Percentiles rank a stretch among this genome's conserved stretches.
Evolutionary conservation across 1,284 basidiomycete species (phyloP).

Genomic region (Ganoderma boninense): DNA sequence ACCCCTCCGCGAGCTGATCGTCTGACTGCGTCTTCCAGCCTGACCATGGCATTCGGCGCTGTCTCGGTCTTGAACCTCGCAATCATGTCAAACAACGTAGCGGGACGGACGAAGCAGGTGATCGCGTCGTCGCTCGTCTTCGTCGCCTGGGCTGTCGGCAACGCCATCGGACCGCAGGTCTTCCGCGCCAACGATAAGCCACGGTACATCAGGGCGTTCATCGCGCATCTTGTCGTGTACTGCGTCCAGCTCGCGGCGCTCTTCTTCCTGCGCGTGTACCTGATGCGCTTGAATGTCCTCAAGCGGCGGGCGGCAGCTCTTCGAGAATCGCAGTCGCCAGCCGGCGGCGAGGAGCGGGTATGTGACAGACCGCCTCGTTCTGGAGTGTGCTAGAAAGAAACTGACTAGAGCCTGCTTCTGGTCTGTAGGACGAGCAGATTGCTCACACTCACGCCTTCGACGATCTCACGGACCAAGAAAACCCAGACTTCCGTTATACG

Average conservation of each 20-base stretch:
- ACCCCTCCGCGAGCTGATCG: neutral
- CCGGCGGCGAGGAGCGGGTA: slow-evolving; percentile 41
- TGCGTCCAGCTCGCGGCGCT: slow-evolving; percentile 54
- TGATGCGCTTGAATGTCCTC: slow-evolving; percentile 50
- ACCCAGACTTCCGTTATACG: slow-evolving; percentile 49
- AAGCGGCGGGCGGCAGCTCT: slow-evolving; percentile 50
- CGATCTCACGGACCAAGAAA: slow-evolving; percentile 58
- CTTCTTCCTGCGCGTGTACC: slow-evolving; percentile 47
- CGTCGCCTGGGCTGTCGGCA: slow-evolving; percentile 58
- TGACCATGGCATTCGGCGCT: slow-evolving; percentile 49
- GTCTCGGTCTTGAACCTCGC: slow-evolving; percentile 48
- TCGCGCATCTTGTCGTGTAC: slow-evolving; percentile 58
- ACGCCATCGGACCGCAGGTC: slow-evolving; percentile 59
- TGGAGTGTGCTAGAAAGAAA: neutral
- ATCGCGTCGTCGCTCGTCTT: slow-evolving; percentile 55
- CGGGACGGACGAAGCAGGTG: slow-evolving; percentile 57
- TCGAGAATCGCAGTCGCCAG: slow-evolving; percentile 31
- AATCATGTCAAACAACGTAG: slow-evolving; percentile 56
- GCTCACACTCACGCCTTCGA: slow-evolving; percentile 55
- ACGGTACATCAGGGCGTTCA: slow-evolving; percentile 57
- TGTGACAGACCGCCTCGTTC: neutral
- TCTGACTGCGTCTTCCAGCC: slow-evolving; percentile 36
- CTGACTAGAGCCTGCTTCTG: neutral
- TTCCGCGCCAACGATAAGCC: slow-evolving; percentile 57
- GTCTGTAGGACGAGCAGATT: slow-evolving; percentile 45